Evolutionary conservation across 2,329 filamentous ascomycete genomes (phyloP), one percentile per base, ranked within the genome.

Genomic region (Balansia obtecta): DNA sequence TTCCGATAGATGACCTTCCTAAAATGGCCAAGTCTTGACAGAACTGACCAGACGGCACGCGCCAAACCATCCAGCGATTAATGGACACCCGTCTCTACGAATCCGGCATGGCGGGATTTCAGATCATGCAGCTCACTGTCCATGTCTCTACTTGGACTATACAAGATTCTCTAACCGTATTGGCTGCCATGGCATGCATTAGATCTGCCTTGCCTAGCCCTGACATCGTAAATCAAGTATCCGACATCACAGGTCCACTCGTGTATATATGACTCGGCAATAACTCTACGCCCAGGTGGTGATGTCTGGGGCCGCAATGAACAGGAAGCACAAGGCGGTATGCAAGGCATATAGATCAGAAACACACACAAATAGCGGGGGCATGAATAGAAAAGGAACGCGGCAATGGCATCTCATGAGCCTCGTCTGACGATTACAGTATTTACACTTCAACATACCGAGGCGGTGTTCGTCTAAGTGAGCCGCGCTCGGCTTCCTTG

Each of bases 51-150:
- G 3, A 20, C 32, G 15, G 6, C 49, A 16, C n/a, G 46, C 11
- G 7, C 34, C 9, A 49, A 45, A 27, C 48, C 56, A 12, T 38
- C 49, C 18, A 63, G 61, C 50, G 49, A 55, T 16, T 49, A 57
- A 11, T 63, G 60, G 49, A 46, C 50, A 7, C 54, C 55, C 9
- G 56, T 45, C 18, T 63, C 61, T 46, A 54, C 55, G n/a, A n/a
- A n/a, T n/a, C n/a, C n/a, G n/a, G n/a, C n/a, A n/a, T n/a, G n/a
- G n/a, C n/a, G n/a, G n/a, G n/a, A n/a, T n/a, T n/a, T n/a, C n/a
- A n/a, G n/a, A n/a, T n/a, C n/a, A n/a, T n/a, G n/a, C n/a, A n/a
- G n/a, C n/a, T n/a, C n/a, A n/a, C n/a, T n/a, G n/a, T n/a, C n/a
- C n/a, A n/a, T n/a, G n/a, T n/a, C n/a, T n/a, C n/a, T n/a, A n/a